Evolutionary conservation across 129 eudicot genomes (phyloP).

Genomic region (Flaveria brownii): DNA sequence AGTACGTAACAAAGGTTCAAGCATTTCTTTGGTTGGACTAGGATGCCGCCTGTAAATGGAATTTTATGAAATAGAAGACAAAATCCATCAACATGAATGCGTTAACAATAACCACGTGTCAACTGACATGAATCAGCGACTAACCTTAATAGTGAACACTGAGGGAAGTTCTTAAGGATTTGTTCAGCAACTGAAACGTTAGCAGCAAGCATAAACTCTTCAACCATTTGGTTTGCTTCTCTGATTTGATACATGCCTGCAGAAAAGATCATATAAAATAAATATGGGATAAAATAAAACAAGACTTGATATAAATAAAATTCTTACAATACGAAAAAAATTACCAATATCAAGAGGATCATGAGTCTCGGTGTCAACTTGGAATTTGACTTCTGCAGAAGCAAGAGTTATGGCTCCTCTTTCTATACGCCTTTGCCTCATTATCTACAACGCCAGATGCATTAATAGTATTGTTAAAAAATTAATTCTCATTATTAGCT

Average conservation of each 20-base stretch:
- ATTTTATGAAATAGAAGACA: not conserved
- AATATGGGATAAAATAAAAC: conserved; percentile 1
- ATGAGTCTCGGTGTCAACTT: conserved; percentile 98
- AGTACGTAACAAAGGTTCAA: conserved; percentile 87
- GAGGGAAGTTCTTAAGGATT: conserved; percentile 78
- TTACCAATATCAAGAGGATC: conserved; percentile 98
- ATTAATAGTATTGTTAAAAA: not conserved
- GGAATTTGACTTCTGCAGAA: conserved; percentile 96
- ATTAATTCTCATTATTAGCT: not conserved
- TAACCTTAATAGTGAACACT: conserved; percentile 75
- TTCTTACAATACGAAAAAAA: not conserved
- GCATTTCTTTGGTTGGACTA: conserved; percentile 96
- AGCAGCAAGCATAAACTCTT: conserved; percentile 99
- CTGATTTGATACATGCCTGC: conserved; percentile 98
- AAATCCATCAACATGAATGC: not conserved
- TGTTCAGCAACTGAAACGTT: conserved; percentile 88
- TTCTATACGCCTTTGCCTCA: conserved; percentile 95
- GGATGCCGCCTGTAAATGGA: conserved; percentile 84
- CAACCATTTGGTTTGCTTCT: conserved; percentile 98
- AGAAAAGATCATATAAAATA: not conserved
- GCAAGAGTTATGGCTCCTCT: conserved; percentile 99
- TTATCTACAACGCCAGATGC: conserved; percentile 53
- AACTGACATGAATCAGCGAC: not conserved
- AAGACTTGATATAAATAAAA: not conserved
- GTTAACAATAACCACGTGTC: not conserved